Base-by-base conservation (phyloP, 2,329 filamentous ascomycete genomes). In the Aspergillus felis region DNA sequence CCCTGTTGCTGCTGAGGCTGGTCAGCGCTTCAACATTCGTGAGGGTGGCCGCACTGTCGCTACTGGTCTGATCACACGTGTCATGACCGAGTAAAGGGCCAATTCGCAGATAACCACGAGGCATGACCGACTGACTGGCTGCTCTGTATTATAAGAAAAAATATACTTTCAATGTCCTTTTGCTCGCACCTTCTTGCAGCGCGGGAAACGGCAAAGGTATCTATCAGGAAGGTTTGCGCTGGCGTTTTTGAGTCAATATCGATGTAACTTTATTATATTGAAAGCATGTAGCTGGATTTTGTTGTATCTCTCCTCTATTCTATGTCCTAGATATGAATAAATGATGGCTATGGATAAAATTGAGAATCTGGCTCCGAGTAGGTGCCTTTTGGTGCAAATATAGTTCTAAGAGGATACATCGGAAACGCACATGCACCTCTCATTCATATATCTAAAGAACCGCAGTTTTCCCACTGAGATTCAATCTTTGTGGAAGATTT, bases 1-100 rank as follows among this genome's bases (percentile, higher is more conserved):
- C 78, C 91, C 93, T 62, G 85, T 95, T 71, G 93, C 93, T 59
- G 79, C 97, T 63, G 94, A 99, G 81, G 81, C 85, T 62, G 93
- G 94, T 68, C 91, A 97, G 82, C 90, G 94, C 70, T 94, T 99
- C 86, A 99, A 97, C 83, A 87, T 99, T 74, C 91, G 94, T 79
- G 94, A 99, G 83, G 94, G 94, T 81, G 92, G 93, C 70, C 87
- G 91, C 68, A 94, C 90, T 59, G 89, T 94, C 57, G 90, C 90
- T 67, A 94, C 90, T 68, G 90, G 90, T 76, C 81, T 94, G 67
- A 83, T 92, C 68, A 94, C 90, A 64, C 87, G 87, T 69, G 87
- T 94, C 71, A 60, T 84, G 52, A 77, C 78, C 61, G 79, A 79
- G 66, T 73, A 71, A 70, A 65, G 50, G 53, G 41, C 50, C 55